phyloP scores from a whole-genome alignment of 2,329 filamentous ascomycete species.

The Ophiostoma ulmi region DNA sequence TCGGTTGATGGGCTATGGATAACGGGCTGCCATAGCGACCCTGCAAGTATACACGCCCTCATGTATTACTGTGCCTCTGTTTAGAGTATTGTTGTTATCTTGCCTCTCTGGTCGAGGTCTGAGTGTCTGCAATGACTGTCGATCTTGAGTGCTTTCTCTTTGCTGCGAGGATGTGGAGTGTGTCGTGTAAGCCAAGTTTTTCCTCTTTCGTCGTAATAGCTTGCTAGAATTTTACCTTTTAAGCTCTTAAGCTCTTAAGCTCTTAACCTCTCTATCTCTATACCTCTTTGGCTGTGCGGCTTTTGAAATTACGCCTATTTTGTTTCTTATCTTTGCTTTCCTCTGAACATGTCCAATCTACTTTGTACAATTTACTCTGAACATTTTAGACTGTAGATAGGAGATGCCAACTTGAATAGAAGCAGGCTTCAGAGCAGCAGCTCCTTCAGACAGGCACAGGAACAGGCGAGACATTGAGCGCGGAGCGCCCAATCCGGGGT shows the following conservation, averaged over 20 bases:
- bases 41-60: no score
- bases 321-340: neutral
- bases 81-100: no score
- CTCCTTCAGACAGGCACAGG: neutral
- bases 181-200: constrained; percentile 5
- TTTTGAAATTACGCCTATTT: neutral
- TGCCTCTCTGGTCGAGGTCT: neutral
- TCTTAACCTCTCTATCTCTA: neutral
- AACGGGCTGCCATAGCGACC: neutral
- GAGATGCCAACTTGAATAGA: no score
- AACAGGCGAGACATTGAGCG: neutral
- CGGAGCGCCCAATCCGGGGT: neutral
- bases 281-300: no score
- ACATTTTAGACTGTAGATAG: no score
- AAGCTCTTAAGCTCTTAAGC: no score
- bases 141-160: neutral
- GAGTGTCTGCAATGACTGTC: neutral
- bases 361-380: no score
- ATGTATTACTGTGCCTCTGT: neutral
- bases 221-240: neutral
- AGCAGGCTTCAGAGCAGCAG: no score
- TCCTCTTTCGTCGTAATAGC: constrained; percentile 2
- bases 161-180: neutral
- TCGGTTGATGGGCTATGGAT: neutral
- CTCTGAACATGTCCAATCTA: no score